Percentiles rank a stretch among this genome's conserved stretches.
Evolutionary conservation across 164 flowering plant species (phyloP).

Genomic region (Malania oleifera): DNA sequence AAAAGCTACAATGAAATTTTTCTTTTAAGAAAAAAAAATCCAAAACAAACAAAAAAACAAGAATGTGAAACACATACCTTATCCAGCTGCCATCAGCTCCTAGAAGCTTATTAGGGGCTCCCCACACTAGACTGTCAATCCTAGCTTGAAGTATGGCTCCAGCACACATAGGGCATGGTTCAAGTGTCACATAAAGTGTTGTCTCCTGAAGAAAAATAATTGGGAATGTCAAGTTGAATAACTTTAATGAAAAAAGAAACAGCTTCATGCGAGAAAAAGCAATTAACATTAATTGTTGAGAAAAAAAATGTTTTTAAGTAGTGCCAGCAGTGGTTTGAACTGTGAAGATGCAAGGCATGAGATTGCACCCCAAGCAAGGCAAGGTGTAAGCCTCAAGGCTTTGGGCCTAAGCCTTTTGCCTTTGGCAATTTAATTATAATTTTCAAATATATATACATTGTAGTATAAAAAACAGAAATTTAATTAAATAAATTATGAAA

Average conservation of each 20-base stretch:
- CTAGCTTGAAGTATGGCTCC: slow-evolving; percentile 97
- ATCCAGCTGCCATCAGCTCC: slow-evolving; percentile 99
- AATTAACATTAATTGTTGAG: too few relatives aligned
- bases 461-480: too few relatives aligned
- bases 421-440: too few relatives aligned
- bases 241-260: not conserved
- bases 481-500: too few relatives aligned
- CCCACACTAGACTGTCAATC: slow-evolving; percentile 82
- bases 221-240: not conserved
- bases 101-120: slow-evolving; percentile 95
- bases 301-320: not conserved
- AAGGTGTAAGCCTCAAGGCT: too few relatives aligned
- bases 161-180: slow-evolving; percentile 99
- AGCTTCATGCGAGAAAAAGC: slow-evolving; percentile 3
- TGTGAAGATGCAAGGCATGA: too few relatives aligned
- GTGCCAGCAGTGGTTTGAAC: too few relatives aligned
- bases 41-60: not conserved
- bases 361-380: too few relatives aligned
- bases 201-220: slow-evolving; percentile 47
- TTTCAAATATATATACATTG: too few relatives aligned
- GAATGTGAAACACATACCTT: slow-evolving; percentile 32
- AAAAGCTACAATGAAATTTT: too few relatives aligned
- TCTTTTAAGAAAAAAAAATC: not conserved
- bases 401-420: too few relatives aligned
- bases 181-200: slow-evolving; percentile 92